Conservation (phyloP, 1,284 basidiomycete genomes). For the Tremellales sp. region DNA sequence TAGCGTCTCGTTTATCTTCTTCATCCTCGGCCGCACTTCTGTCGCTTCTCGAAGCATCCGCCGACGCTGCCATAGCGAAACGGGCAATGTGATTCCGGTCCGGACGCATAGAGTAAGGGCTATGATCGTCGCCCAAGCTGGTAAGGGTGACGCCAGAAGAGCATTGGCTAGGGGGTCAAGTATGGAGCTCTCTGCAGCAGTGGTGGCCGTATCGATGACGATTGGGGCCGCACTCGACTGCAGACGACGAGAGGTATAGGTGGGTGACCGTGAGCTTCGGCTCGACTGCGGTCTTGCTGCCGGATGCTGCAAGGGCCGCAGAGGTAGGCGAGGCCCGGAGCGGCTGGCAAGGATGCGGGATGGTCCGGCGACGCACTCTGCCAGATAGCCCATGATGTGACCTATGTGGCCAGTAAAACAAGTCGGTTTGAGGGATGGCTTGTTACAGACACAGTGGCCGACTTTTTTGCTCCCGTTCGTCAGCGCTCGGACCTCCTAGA, state of each 20-base stretch:
- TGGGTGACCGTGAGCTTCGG: no score
- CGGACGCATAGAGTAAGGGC: constrained; percentile 50
- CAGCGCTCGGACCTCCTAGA: no score
- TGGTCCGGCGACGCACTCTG: no score
- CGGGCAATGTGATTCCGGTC: constrained; percentile 50
- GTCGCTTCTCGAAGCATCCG: constrained; percentile 42
- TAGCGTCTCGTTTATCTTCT: constrained; percentile 41
- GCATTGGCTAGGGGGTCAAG: constrained; percentile 25
- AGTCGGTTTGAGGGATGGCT: no score
- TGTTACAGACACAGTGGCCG: no score
- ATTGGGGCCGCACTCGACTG: not conserved
- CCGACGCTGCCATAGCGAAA: constrained; percentile 51
- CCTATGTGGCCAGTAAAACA: no score
- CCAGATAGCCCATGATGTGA: no score
- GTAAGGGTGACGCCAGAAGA: constrained; percentile 28
- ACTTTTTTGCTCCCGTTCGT: no score
- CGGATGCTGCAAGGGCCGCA: no score
- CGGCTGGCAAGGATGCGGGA: no score
- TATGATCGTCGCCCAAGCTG: constrained; percentile 49
- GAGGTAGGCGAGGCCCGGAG: not conserved
- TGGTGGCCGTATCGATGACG: not conserved
- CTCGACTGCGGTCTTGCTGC: no score
- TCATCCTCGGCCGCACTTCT: constrained; percentile 50
- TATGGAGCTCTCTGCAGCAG: not conserved
- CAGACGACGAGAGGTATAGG: no score